Evolutionary conservation across 1,284 basidiomycete genomes (phyloP).

Genomic region (Pisolithus thermaeus): DNA sequence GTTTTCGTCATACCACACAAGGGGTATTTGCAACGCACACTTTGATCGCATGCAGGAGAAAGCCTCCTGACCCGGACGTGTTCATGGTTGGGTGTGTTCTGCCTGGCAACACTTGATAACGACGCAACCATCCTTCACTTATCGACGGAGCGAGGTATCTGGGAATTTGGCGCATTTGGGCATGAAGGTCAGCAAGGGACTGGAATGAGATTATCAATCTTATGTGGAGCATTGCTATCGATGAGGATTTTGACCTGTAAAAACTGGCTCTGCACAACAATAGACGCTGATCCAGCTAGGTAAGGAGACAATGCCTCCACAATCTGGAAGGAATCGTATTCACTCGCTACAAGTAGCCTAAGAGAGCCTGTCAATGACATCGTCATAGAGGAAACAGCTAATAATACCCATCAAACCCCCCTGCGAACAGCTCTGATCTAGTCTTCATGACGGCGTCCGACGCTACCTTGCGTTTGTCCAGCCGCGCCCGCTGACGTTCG

Average conservation of each 20-base stretch:
- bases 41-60: conserved; percentile 78
- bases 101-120: conserved; percentile 93
- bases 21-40: conserved; percentile 50
- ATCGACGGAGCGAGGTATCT: conserved; percentile 77
- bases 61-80: conserved; percentile 86
- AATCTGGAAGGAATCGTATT: conserved; percentile 85
- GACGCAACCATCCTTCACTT: conserved; percentile 85
- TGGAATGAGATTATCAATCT: conserved; percentile 19
- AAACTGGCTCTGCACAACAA: conserved; percentile 84
- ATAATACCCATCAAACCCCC: conserved; percentile 80
- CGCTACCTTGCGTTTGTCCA: conserved; percentile 67
- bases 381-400: not conserved
- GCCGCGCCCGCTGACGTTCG: conserved; percentile 62
- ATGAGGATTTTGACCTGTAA: conserved; percentile 50
- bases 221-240: not conserved
- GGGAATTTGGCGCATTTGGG: conserved; percentile 60
- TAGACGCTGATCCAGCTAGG: conserved; percentile 78
- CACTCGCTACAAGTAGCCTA: conserved; percentile 78
- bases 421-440: conserved; percentile 79
- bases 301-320: conserved; percentile 71
- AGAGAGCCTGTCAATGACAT: not conserved
- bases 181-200: conserved; percentile 75
- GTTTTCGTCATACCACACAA: not conserved
- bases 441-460: conserved; percentile 54
- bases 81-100: conserved; percentile 96